Conservation (phyloP, 2,329 filamentous ascomycete genomes). For the Paraphoma sp. region DNA sequence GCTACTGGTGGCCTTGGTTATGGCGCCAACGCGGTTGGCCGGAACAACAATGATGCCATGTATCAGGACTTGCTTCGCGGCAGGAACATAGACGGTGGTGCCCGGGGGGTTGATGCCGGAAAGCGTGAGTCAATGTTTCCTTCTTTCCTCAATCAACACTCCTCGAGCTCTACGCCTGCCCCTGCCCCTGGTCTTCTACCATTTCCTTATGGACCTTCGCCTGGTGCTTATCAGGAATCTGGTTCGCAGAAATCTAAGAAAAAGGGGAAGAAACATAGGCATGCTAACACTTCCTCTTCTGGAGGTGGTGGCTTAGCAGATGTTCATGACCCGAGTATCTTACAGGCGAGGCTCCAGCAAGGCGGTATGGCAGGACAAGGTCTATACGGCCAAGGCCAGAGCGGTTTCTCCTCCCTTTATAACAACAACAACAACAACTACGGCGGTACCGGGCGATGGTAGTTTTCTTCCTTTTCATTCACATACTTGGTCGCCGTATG, state of each 20-base stretch:
- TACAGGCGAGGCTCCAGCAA: conserved; percentile 96
- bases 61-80: conserved; percentile 78
- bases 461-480: conserved; percentile 37
- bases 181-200: conserved; percentile 89
- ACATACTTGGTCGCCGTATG: conserved; percentile 35
- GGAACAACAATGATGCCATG: conserved; percentile 80
- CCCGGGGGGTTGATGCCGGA: conserved; percentile 80
- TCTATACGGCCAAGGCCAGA: conserved; percentile 85
- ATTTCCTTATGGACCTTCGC: conserved; percentile 87
- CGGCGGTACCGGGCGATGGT: conserved; percentile 49
- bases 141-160: conserved; percentile 87
- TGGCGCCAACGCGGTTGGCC: conserved; percentile 64
- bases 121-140: conserved; percentile 99
- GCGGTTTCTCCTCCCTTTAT: conserved; percentile 94
- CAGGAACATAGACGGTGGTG: conserved; percentile 65
- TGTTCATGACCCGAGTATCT: conserved; percentile 99
- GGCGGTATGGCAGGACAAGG: conserved; percentile 82
- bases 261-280: conserved; percentile 99
- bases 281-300: conserved; percentile 99
- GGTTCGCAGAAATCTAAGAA: conserved; percentile 96
- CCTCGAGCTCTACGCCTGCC: conserved; percentile 81
- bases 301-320: conserved; percentile 98
- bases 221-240: conserved; percentile 88
- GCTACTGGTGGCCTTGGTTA: conserved; percentile 72
- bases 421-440: conserved; percentile 64